A percentile compares a stretch with the other conserved stretches of the same genome.
phyloP scores from a whole-genome alignment of 805 yeast genomes.

The Candida maris region DNA sequence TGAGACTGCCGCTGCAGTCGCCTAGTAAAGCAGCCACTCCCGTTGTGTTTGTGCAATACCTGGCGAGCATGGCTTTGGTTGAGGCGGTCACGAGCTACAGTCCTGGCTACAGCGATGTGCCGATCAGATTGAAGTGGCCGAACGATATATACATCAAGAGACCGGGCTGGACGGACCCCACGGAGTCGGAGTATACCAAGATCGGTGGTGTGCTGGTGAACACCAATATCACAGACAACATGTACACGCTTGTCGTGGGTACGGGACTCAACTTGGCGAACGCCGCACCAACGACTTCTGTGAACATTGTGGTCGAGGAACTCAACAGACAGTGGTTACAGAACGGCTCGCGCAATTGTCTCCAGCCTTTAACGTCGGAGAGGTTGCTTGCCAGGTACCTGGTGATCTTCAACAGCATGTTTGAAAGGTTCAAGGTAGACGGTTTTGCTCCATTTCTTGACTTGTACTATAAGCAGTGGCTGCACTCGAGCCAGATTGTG shows the following conservation, averaged over 20 bases:
- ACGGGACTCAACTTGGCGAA: slow-evolving; percentile 83
- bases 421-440: slow-evolving; percentile 49
- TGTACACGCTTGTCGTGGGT: slow-evolving; percentile 72
- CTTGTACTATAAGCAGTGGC: slow-evolving; percentile 78
- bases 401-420: slow-evolving; percentile 60
- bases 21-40: slow-evolving; percentile 42
- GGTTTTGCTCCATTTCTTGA: slow-evolving; percentile 72
- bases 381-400: slow-evolving; percentile 63
- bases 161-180: slow-evolving; percentile 50
- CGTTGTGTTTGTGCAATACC: slow-evolving; percentile 82
- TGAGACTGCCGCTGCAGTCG: slow-evolving; percentile 48
- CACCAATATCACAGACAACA: slow-evolving; percentile 59
- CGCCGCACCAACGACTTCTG: slow-evolving; percentile 88
- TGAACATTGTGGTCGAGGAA: slow-evolving; percentile 63
- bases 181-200: slow-evolving; percentile 61
- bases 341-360: slow-evolving; percentile 30
- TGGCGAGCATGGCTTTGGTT: slow-evolving; percentile 77
- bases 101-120: slow-evolving; percentile 58
- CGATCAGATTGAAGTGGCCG: slow-evolving; percentile 92
- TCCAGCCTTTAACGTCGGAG: slow-evolving; percentile 36
- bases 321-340: slow-evolving; percentile 51
- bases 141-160: slow-evolving; percentile 80
- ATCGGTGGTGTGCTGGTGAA: slow-evolving; percentile 83
- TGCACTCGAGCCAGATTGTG: slow-evolving; percentile 74
- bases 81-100: slow-evolving; percentile 66